These are phyloP conservation scores for Penicillium goetzii DNA, from an alignment of 495 filamentous ascomycete species.

Conservation along the genomic window DNA sequence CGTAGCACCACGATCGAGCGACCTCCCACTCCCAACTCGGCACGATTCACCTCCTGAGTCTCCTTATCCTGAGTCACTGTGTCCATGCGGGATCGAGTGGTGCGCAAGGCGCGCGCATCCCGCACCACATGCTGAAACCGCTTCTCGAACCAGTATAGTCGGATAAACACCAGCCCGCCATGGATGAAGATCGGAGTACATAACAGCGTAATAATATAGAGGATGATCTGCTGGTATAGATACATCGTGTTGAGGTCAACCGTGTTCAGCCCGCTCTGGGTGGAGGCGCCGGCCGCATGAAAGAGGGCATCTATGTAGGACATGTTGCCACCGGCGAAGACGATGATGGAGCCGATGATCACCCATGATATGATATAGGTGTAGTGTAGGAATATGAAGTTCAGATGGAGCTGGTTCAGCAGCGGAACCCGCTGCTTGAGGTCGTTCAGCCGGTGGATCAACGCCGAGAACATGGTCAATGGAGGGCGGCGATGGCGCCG, in stretches of 20 bases:
- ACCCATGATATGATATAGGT: conserved; percentile 73
- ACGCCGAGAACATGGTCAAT: conserved; percentile 39
- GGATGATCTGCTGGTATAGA: conserved; percentile 75
- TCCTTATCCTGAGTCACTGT: conserved; percentile 57
- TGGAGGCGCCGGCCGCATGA: conserved; percentile 76
- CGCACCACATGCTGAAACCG: conserved; percentile 79
- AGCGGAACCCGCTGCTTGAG: conserved; percentile 39
- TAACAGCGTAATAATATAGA: conserved; percentile 73
- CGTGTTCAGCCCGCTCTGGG: conserved; percentile 91
- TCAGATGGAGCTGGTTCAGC: conserved; percentile 62
- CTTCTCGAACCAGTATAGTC: conserved; percentile 97
- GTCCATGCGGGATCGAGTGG: conserved; percentile 60
- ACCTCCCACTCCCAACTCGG: conserved; percentile 71
- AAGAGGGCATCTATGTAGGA: conserved; percentile 89
- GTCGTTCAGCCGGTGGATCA: conserved; percentile 26
- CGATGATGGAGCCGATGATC: conserved; percentile 73
- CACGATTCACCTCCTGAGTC: conserved; percentile 47
- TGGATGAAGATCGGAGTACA: conserved; percentile 92
- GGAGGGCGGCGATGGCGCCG: conserved; percentile 21
- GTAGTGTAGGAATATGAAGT: conserved; percentile 88
- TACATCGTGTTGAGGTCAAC: conserved; percentile 74
- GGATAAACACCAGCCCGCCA: conserved; percentile 82
- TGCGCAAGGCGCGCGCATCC: conserved; percentile 57
- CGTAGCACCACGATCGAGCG: conserved; percentile 76
- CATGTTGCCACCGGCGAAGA: conserved; percentile 66